Evolutionary conservation across 257 asterid species (phyloP), one percentile per base, ranked within the genome.

Genomic region (Nicotiana knightiana): DNA sequence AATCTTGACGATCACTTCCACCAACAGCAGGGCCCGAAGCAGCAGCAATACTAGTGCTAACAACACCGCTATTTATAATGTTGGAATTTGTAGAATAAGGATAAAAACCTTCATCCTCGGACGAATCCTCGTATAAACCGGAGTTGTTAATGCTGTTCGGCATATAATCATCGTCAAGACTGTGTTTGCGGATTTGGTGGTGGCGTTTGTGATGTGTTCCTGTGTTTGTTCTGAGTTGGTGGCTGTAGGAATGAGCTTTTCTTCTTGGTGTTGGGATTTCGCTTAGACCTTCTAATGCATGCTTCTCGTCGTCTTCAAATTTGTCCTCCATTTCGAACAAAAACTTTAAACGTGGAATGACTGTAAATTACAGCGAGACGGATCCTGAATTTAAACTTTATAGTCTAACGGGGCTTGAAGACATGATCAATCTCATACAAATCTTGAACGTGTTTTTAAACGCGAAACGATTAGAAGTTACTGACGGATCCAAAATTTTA

Each of bases 171-270:
- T 90, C 96, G 81, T 87, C 92, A 4, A 93, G 94, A 89, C 96
- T 93, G 81, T 91, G 97, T 18, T 93, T 91, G 46, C 97, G 92
- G 43, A 89, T 81, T 84, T 91, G 93, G 70, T 89, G 89, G 4
- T 87, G 86, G 6, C 89, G 89, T 84, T 89, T 90, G 83, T 84
- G 83, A 83, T 85, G 87, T 24, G 94, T 90, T 26, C 87, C 91
- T 64, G 96, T 90, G 86, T 80, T 82, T 13, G 91, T 83, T 1
- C 96, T 67, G 11, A 93, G 86, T 82, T 91, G 93, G n/a, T 93
- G 96, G 92, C 96, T 90, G 81, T 91, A 88, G 0, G 92, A 90
- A 3, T 89, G 87, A 4, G 87, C 84, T 35, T 91, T 91, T 82
- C 88, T 88, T 67, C 78, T 89, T 79, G 90, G 91, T 82, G 91